phyloP scores from a whole-genome alignment of 2,329 filamentous ascomycete species.

The Keithomyces neogunnii region DNA sequence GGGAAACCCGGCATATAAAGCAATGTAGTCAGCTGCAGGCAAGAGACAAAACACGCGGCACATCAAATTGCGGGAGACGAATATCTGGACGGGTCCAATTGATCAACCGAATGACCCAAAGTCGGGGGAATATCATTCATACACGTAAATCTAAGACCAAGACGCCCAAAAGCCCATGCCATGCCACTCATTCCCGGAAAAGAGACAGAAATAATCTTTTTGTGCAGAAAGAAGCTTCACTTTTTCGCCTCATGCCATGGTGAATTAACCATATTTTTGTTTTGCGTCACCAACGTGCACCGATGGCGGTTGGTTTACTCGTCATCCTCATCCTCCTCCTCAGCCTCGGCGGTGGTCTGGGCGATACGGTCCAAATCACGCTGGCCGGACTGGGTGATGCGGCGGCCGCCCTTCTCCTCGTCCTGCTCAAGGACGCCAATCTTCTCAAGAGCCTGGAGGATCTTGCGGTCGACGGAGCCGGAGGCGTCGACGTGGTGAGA shows the following conservation, averaged over 20 bases:
- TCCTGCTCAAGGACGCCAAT: slow-evolving; percentile 96
- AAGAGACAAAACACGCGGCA: not conserved
- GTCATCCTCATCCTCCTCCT: slow-evolving; percentile 59
- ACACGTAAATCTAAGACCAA: slow-evolving; percentile 30
- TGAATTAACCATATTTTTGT: not conserved
- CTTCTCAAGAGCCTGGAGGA: slow-evolving; percentile 97
- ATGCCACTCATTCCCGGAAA: slow-evolving; percentile 1
- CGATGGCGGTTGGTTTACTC: slow-evolving; percentile 42
- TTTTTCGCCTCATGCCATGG: slow-evolving; percentile 9
- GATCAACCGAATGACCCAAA: slow-evolving; percentile 28
- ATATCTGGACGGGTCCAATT: slow-evolving; percentile 21
- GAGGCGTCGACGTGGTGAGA: slow-evolving; percentile 93
- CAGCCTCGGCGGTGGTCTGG: slow-evolving; percentile 68
- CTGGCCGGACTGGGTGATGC: slow-evolving; percentile 97
- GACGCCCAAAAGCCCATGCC: slow-evolving; percentile 24
- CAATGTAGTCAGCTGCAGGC: not conserved
- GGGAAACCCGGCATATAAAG: too few species aligned
- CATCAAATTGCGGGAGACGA: not conserved
- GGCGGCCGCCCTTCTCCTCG: slow-evolving; percentile 96
- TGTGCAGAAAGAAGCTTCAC: slow-evolving; percentile 9
- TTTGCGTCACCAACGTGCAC: too few species aligned
- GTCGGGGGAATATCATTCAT: slow-evolving; percentile 31
- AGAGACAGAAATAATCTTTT: slow-evolving; percentile 16
- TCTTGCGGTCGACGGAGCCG: slow-evolving; percentile 93
- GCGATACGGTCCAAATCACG: slow-evolving; percentile 97